Evolutionary conservation across 1,139 yeast species (phyloP), one percentile per base, ranked within the genome.

Genomic region (Blastobotrys ciferrii): DNA sequence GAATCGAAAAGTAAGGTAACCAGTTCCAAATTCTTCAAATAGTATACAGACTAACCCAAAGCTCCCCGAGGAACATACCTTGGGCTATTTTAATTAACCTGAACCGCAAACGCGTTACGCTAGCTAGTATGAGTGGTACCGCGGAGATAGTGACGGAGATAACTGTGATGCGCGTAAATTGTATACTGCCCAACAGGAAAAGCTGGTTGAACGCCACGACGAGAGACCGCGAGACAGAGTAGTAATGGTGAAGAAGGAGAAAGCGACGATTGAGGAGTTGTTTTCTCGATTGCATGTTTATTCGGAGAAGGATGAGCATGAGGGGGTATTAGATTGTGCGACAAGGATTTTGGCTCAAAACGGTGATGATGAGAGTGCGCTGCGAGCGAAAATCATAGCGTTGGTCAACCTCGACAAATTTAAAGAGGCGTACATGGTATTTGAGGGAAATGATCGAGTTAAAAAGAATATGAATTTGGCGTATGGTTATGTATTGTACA

Each of bases 371-470:
- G 58, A 67, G 18, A 67, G 69, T 44, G 82, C 88, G 0, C 70
- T 82, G 57, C 80, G 76, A 58, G 75, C 83, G 55, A 80, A 83
- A 59, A 66, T 87, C 36, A 82, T 83, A 4, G 81, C 95, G 1
- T 70, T 84, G 59, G 84, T 87, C 64, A 82, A 84, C 60, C 73
- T 83, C 59, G 96, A 88, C 62, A 75, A 75, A 57, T 87, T 84
- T 63, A 68, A 69, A 47, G 70, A 74, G 48, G 95, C 91, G 0
- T 64, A 69, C 23, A 71, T 75, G 46, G 60, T 81, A 15, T 51
- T 63, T 30, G 51, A 48, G 5, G 43, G 47, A 9, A 35, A 52
- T 25, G 44, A 44, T 6, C 42, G 44, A 5, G 49, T 50, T 31
- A 47, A 53, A 5, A 42, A 45, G 5, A 41, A 49, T 17, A 44